Percentiles rank a stretch among this genome's conserved stretches.
Evolutionary conservation across 441 rosid genomes (phyloP).

Genomic region (Pelargonium citronellum): DNA sequence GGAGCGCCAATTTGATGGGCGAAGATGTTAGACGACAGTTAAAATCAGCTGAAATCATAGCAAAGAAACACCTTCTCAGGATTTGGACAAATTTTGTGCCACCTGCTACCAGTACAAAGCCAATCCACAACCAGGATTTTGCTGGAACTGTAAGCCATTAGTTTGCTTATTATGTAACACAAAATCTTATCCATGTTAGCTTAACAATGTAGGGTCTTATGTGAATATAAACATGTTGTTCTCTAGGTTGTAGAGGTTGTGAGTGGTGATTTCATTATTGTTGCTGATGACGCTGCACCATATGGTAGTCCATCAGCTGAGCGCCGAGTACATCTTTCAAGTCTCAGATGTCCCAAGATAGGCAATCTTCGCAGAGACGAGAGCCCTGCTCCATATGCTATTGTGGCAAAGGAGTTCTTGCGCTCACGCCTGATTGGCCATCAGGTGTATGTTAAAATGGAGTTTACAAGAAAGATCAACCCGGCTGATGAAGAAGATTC

Average conservation of each 20-base stretch:
- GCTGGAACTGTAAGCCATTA: constrained; percentile 1
- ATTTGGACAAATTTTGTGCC: constrained; percentile 3
- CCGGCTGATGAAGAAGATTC: constrained; percentile 63
- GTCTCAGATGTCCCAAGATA: constrained; percentile 84
- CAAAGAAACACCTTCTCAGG: not conserved
- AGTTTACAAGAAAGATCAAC: constrained; percentile 73
- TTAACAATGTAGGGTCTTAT: no score
- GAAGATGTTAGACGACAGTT: not conserved
- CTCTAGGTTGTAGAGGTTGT: constrained; percentile 90
- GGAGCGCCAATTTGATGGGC: not conserved
- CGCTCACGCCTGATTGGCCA: constrained; percentile 71
- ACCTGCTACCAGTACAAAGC: not conserved
- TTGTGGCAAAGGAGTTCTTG: constrained; percentile 77
- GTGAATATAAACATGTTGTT: constrained; percentile 9
- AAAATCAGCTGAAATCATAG: not conserved
- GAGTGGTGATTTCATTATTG: constrained; percentile 87
- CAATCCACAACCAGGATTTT: not conserved
- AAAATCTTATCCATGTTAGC: no score
- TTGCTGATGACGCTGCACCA: constrained; percentile 88
- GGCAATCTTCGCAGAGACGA: constrained; percentile 86
- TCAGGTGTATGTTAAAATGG: constrained; percentile 90
- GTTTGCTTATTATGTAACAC: not conserved
- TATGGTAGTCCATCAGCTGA: constrained; percentile 83
- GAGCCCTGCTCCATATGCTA: constrained; percentile 82
- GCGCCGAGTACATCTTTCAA: constrained; percentile 84